phyloP scores from a whole-genome alignment of 2,329 filamentous ascomycete species.

The Coniochaeta hoffmannii region DNA sequence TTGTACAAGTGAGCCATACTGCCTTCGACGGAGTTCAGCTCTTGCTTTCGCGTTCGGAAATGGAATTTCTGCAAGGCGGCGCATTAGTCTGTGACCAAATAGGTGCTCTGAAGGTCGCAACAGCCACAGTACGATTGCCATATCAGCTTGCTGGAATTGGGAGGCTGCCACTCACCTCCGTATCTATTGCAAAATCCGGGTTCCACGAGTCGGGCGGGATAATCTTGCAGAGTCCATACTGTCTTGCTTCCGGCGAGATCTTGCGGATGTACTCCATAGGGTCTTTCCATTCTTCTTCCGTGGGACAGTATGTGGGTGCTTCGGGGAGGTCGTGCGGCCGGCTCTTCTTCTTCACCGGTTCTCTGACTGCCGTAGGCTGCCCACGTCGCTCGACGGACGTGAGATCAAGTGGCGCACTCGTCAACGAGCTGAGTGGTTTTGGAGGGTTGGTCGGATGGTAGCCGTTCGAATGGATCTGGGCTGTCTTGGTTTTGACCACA shows the following conservation, averaged over 20 bases:
- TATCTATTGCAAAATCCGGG: constrained; percentile 91
- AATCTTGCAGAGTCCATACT: constrained; percentile 92
- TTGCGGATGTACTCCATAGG: constrained; percentile 91
- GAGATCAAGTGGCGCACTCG: constrained; percentile 65
- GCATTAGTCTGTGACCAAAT: neutral
- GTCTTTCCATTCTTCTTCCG: constrained; percentile 89
- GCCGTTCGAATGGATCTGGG: constrained; percentile 46
- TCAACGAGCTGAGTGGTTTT: constrained; percentile 47
- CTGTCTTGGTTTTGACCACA: constrained; percentile 36
- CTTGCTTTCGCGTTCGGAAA: constrained; percentile 91
- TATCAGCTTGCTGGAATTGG: neutral
- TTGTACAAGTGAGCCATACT: constrained; percentile 49
- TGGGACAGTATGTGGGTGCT: constrained; percentile 84
- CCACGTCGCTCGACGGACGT: constrained; percentile 87
- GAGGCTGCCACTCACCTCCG: constrained; percentile 59
- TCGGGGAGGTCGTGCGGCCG: constrained; percentile 81
- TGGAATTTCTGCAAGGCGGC: constrained; percentile 68
- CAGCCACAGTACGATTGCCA: constrained; percentile 6
- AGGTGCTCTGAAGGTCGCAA: neutral
- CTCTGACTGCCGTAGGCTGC: constrained; percentile 67
- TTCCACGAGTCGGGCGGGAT: constrained; percentile 93
- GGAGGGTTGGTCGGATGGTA: constrained; percentile 44
- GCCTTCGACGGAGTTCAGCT: constrained; percentile 96
- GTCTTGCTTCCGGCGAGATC: constrained; percentile 75
- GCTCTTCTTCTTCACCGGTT: constrained; percentile 67